Base-by-base conservation (phyloP, 306 rosid species). In the Cucurbita maxima region DNA sequence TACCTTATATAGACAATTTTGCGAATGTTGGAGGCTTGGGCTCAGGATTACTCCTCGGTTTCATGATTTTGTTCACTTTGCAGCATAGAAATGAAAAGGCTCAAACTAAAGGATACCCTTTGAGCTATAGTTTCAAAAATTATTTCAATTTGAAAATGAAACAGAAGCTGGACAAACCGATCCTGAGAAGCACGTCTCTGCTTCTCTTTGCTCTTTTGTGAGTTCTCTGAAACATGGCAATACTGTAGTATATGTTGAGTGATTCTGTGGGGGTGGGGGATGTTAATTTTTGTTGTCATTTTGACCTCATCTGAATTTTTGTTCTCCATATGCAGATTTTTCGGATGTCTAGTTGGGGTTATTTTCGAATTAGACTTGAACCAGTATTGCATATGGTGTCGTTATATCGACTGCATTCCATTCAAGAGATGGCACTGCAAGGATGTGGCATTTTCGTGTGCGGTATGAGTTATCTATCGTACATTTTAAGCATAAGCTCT, bases 1-100 rank as follows among this genome's bases (percentile, higher is more conserved):
- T 90, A 72, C 98, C 97, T 41, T 90, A 86, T 57, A 84, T 85
- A 10, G 85, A 94, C 83, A 94, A 94, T 54, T 94, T 87, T 72
- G 77, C 98, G 34, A 90, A 73, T 86, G 74, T 83, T 53, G 96
- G 97, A 55, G 98, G 97, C 62, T 86, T 90, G 72, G 45, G 85
- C 72, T 83, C 97, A n/a, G 98, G 98, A 36, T 79, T 87, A 80
- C 96, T 94, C 62, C 92, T 94, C 10, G 97, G 96, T 78, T 86
- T 88, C 45, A 83, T 77, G 71, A 82, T 90, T 77, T 64, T 89
- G 67, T 78, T 84, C 76, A 73, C 80, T 66, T 88, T 88, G 54
- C 80, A 81, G 82, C 76, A 77, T 72, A 78, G 71, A 18, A 78
- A 79, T 76, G 77, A 69, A 48, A 69, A 74, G 62, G 79, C 83